Evolutionary conservation across 768 basidiomycete species (phyloP).

Genomic region (Mrakia frigida): DNA sequence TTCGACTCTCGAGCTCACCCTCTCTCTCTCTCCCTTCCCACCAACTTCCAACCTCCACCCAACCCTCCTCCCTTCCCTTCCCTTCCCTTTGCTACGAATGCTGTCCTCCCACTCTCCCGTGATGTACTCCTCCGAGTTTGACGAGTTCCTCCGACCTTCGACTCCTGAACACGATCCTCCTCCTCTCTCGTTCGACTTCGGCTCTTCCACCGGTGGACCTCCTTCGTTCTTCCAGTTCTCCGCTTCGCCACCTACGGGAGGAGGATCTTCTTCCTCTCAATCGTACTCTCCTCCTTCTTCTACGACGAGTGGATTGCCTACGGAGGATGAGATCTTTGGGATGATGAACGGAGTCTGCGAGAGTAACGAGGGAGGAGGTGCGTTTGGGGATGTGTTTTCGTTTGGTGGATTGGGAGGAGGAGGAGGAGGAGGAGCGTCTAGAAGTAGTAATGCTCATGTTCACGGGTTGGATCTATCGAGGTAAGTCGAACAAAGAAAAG

Average conservation of each 20-base stretch:
- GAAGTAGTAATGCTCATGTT: too few species aligned
- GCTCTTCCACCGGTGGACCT: not conserved
- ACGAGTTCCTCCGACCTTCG: constrained; percentile 11
- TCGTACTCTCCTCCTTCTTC: not conserved
- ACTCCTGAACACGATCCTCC: not conserved
- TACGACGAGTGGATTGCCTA: constrained; percentile 5
- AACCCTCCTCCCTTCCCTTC: too few species aligned
- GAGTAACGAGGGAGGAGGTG: not conserved
- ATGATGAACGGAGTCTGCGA: constrained; percentile 15
- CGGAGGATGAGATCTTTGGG: constrained; percentile 22
- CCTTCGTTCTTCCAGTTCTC: not conserved
- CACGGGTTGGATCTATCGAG: not conserved
- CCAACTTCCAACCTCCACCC: too few species aligned
- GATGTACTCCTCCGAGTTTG: constrained; percentile 5
- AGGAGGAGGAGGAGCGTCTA: not conserved
- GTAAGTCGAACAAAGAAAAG: not conserved
- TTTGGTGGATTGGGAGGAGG: not conserved
- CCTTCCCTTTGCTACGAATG: too few species aligned
- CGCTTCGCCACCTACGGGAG: not conserved
- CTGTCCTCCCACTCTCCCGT: too few species aligned
- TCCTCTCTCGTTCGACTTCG: not conserved
- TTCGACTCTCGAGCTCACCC: too few species aligned
- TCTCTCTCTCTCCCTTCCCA: too few species aligned
- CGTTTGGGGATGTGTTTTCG: not conserved
- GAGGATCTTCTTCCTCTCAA: not conserved